These are phyloP conservation scores for Purpureocillium takamizusanense DNA, from an alignment of 2,329 filamentous ascomycete genomes.

Conservation along the genomic window DNA sequence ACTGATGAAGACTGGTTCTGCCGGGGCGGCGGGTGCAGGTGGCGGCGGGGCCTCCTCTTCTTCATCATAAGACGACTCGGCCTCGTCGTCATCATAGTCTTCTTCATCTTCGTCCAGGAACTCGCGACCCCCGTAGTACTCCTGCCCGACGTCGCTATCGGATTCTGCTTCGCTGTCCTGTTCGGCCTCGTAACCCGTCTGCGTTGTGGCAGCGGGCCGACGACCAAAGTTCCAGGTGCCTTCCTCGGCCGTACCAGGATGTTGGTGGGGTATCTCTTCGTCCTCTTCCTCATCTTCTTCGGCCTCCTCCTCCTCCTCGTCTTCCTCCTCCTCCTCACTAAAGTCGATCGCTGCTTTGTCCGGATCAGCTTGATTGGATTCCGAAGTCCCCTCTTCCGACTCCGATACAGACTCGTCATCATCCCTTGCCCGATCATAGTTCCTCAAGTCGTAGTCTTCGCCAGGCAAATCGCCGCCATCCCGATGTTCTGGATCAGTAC, in stretches of 20 bases:
- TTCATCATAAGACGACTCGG: slow-evolving; percentile 9
- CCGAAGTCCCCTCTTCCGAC: slow-evolving; percentile 8
- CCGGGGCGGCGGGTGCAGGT: background rate
- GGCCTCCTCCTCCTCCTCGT: slow-evolving; percentile 1
- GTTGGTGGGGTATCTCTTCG: slow-evolving; percentile 6
- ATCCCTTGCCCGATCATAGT: slow-evolving; percentile 20
- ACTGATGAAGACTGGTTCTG: slow-evolving; percentile 33
- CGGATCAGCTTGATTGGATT: slow-evolving; percentile 7
- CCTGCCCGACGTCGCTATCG: slow-evolving; percentile 8
- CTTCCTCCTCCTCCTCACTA: slow-evolving; percentile 19
- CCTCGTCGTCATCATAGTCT: slow-evolving; percentile 4
- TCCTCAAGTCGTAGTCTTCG: slow-evolving; percentile 24
- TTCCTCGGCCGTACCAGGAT: no score
- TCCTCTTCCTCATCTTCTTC: slow-evolving; percentile 8
- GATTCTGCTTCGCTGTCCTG: slow-evolving; percentile 16
- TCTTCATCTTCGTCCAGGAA: slow-evolving; percentile 2
- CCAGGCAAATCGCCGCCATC: slow-evolving; percentile 19
- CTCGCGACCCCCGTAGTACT: background rate
- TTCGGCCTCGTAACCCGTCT: slow-evolving; percentile 15
- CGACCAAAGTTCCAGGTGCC: no score
- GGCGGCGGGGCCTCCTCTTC: slow-evolving; percentile 6
- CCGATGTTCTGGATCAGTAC: slow-evolving; percentile 12
- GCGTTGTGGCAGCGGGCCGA: background rate
- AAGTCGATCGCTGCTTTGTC: slow-evolving; percentile 14
- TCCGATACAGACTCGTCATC: slow-evolving; percentile 19